phyloP scores from a whole-genome alignment of 2,329 filamentous ascomycete species.

The Didymella keratinophila region DNA sequence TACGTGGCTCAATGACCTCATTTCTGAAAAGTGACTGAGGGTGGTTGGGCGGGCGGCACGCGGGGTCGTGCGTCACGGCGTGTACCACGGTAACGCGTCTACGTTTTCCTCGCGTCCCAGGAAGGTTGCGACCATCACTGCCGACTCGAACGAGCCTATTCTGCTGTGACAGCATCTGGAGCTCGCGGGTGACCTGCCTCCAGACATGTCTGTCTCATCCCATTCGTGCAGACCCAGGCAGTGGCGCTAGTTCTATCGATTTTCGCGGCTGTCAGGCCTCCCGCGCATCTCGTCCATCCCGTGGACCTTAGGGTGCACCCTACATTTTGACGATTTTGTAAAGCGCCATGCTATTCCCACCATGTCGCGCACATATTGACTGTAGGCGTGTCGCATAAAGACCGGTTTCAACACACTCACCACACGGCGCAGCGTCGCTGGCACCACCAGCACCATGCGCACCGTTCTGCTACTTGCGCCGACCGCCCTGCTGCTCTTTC shows the following conservation, averaged over 20 bases:
- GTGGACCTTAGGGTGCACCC: neutral
- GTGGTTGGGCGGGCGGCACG: no score
- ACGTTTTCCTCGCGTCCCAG: no score
- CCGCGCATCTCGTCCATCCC: neutral
- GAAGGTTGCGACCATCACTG: no score
- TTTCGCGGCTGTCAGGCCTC: constrained; percentile 3
- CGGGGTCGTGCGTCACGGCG: no score
- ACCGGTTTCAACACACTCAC: neutral
- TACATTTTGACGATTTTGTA: neutral
- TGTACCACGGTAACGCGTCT: no score
- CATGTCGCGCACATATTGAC: neutral
- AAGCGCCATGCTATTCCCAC: neutral
- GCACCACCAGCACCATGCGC: constrained; percentile 25
- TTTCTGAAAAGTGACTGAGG: no score
- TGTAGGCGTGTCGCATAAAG: no score
- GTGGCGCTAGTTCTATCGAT: neutral
- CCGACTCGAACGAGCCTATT: no score
- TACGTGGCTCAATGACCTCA: no score
- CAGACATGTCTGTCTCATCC: neutral
- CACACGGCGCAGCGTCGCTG: no score
- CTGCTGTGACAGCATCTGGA: no score
- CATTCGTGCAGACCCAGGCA: neutral
- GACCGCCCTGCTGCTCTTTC: constrained; percentile 35
- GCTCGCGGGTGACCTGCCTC: no score
- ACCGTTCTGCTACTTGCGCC: constrained; percentile 34